Base-by-base conservation (phyloP, 1,139 yeast genomes). In the Pichia sp. region DNA sequence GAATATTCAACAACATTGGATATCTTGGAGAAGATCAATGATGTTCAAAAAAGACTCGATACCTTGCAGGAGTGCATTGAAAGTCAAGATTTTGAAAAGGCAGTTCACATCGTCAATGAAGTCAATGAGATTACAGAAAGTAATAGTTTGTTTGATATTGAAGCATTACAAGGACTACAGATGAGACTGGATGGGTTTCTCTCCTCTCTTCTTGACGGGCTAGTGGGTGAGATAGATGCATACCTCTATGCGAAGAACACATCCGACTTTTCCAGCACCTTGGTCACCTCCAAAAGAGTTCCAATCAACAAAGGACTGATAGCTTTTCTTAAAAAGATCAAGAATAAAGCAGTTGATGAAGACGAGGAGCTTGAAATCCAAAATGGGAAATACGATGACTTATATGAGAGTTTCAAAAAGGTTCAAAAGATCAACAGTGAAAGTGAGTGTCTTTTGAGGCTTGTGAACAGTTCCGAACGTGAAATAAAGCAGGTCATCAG, bases 191-290 rank as follows among this genome's bases (percentile, higher is more conserved):
- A 74, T 33, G 55, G 69, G 6, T 94, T 84, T 49, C 75, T 78
- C 29, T 77, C 66, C 51, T 69, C 70, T 35, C 59, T 88, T 31
- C 81, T 82, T 50, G 86, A 80, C 39, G 76, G 76, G 51, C 64
- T 87, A 20, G 64, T 85, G 16, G 95, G 84, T 46, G 96, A 87
- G 53, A 62, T 87, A 29, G 80, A 77, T 44, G 73, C 69, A 39
- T 83, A 85, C 41, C 64, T 87, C 15, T 88, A 84, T 53, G 64
- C 84, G 38, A 82, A 79, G 20, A 29, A 29, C 21, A 24, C 40
- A 20, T 14, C 27, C 4, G 15, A 10, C 15, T 14, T 14, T 14
- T 14, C 7, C 15, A 13, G 2, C 15, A 21, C 8, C 11, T n/a
- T 12, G 18, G 11, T 10, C 3, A 4, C 11, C 9, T 32, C 36